Evolutionary conservation across 805 yeast species (phyloP).

Genomic region (Ogataea pini): DNA sequence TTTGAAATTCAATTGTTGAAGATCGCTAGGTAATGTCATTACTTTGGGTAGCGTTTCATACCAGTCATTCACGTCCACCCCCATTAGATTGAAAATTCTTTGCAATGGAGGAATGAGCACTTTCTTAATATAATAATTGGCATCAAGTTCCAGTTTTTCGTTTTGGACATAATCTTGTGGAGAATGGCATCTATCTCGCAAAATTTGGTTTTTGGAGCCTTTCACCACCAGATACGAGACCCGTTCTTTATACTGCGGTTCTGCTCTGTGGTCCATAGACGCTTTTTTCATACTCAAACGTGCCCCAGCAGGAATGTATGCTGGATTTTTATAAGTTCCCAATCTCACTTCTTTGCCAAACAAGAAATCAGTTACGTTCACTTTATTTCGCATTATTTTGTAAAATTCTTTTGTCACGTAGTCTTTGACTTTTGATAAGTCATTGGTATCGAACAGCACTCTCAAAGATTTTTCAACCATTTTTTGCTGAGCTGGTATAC

Average conservation of each 20-base stretch:
- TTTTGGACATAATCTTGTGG: slow-evolving; percentile 69
- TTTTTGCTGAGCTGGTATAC: slow-evolving; percentile 87
- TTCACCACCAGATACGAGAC: slow-evolving; percentile 82
- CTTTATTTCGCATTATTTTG: slow-evolving; percentile 61
- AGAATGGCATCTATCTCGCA: slow-evolving; percentile 76
- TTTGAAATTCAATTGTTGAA: slow-evolving; percentile 18
- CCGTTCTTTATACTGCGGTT: slow-evolving; percentile 86
- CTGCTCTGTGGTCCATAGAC: slow-evolving; percentile 66
- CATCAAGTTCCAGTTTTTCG: slow-evolving; percentile 55
- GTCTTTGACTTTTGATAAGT: slow-evolving; percentile 66
- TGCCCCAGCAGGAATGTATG: slow-evolving; percentile 89
- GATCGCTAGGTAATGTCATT: slow-evolving; percentile 13
- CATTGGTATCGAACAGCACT: slow-evolving; percentile 68
- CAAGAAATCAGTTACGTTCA: slow-evolving; percentile 79
- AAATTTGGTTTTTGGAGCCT: slow-evolving; percentile 51
- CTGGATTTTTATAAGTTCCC: slow-evolving; percentile 76
- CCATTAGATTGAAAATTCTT: slow-evolving; percentile 76
- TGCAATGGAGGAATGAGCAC: slow-evolving; percentile 89
- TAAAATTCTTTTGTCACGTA: slow-evolving; percentile 67
- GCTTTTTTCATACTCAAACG: slow-evolving; percentile 65
- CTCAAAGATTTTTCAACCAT: slow-evolving; percentile 72
- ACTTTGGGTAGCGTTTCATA: slow-evolving; percentile 61
- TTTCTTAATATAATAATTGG: slow-evolving; percentile 81
- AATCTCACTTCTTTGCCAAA: slow-evolving; percentile 88
- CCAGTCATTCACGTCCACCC: slow-evolving; percentile 81